phyloP scores from a whole-genome alignment of 2,329 filamentous ascomycete genomes.

The Aspergillus transmontanensis region DNA sequence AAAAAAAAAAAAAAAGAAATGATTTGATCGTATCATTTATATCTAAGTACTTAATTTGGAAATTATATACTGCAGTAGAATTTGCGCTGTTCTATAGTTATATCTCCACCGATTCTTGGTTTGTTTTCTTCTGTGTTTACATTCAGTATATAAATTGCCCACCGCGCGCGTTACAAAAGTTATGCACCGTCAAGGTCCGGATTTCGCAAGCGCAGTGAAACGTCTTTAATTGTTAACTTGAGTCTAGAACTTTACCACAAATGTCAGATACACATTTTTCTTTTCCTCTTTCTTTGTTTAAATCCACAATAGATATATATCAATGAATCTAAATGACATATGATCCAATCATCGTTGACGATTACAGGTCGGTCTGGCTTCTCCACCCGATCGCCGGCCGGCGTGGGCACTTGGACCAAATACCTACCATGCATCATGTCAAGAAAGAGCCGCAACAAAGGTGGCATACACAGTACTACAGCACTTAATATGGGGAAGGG shows the following conservation, averaged over 20 bases:
- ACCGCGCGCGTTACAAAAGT: neutral
- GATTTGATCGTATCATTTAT: neutral
- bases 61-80: no score
- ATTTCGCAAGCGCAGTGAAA: neutral
- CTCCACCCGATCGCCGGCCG: neutral
- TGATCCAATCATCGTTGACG: neutral
- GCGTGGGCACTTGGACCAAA: constrained; percentile 3
- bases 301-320: neutral
- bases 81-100: no score
- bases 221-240: neutral
- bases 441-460: neutral
- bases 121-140: neutral
- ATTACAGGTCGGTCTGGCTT: neutral
- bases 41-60: neutral
- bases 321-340: neutral
- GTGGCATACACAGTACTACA: neutral
- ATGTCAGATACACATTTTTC: neutral
- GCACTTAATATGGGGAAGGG: neutral
- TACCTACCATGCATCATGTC: neutral
- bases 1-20: neutral
- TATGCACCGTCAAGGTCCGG: neutral
- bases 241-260: no score
- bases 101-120: neutral
- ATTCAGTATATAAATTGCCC: neutral
- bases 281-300: neutral